Evolutionary conservation across 305 asterid species (phyloP).

Genomic region (Fraxinus paxiana): DNA sequence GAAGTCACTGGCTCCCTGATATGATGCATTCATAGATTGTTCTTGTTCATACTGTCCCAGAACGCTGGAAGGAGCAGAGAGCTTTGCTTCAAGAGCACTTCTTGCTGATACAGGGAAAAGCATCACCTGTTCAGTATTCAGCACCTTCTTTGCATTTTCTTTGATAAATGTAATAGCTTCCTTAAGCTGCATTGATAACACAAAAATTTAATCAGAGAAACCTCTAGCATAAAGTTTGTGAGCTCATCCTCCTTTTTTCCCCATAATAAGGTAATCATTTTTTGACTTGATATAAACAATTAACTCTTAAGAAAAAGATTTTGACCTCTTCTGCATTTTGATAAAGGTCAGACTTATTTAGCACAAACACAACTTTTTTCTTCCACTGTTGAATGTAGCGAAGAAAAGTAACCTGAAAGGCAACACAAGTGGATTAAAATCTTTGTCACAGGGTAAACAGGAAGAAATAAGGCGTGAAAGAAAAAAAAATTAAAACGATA

Average conservation of each 20-base stretch:
- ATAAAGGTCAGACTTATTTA: slow-evolving; percentile 86
- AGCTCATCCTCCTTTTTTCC: background rate
- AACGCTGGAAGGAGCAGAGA: slow-evolving; percentile 42
- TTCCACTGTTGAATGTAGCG: slow-evolving; percentile 95
- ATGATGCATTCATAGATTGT: slow-evolving; percentile 32
- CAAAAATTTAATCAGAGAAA: slow-evolving; percentile 26
- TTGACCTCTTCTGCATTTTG: slow-evolving; percentile 66
- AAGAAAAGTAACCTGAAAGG: slow-evolving; percentile 73
- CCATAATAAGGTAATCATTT: slow-evolving; percentile 10
- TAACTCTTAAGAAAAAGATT: slow-evolving; percentile 14
- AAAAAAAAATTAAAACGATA: background rate
- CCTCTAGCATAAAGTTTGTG: slow-evolving; percentile 15
- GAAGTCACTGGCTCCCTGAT: slow-evolving; percentile 57
- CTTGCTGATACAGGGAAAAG: slow-evolving; percentile 92
- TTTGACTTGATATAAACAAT: slow-evolving; percentile 15
- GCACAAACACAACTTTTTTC: slow-evolving; percentile 82
- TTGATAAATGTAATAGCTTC: slow-evolving; percentile 80
- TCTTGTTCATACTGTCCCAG: slow-evolving; percentile 36
- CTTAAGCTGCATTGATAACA: slow-evolving; percentile 55
- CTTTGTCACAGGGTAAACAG: slow-evolving; percentile 23
- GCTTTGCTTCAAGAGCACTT: slow-evolving; percentile 76
- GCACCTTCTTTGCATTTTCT: slow-evolving; percentile 67
- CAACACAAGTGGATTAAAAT: slow-evolving; percentile 23
- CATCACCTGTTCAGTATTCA: slow-evolving; percentile 63
- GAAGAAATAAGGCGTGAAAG: slow-evolving; percentile 7